Conservation (phyloP, 768 basidiomycete genomes). For the Leucogyrophana mollusca region DNA sequence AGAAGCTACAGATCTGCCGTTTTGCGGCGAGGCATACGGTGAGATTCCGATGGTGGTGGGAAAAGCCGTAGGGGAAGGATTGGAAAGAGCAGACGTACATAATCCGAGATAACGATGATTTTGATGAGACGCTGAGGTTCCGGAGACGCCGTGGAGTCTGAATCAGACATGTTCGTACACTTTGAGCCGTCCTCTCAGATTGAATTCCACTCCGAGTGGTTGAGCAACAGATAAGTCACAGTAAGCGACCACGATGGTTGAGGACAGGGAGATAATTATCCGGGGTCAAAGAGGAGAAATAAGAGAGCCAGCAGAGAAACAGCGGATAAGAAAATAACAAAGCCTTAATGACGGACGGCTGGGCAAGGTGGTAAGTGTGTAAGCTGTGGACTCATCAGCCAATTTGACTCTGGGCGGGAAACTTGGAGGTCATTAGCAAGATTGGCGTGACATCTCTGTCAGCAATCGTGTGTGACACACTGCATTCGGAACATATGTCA, state of each 20-base stretch:
- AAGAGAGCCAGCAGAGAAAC: not conserved
- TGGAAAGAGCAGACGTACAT: slow-evolving; percentile 18
- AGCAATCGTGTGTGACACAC: slow-evolving; percentile 22
- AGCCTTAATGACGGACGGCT: not conserved
- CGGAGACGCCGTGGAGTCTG: slow-evolving; percentile 5
- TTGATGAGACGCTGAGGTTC: slow-evolving; percentile 22
- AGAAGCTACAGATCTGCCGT: slow-evolving; percentile 32
- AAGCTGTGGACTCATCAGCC: slow-evolving; percentile 10
- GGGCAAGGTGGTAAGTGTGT: slow-evolving; percentile 11
- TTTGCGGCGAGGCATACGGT: not conserved
- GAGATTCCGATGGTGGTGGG: not conserved
- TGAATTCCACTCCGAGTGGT: too few relatives aligned
- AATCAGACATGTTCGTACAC: slow-evolving; percentile 18
- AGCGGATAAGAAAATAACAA: not conserved
- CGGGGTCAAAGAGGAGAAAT: not conserved
- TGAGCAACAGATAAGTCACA: too few relatives aligned
- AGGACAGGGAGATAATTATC: too few relatives aligned
- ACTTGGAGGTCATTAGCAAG: slow-evolving; percentile 13
- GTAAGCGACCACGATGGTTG: too few relatives aligned
- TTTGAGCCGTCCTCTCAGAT: too few relatives aligned
- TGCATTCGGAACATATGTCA: slow-evolving; percentile 18
- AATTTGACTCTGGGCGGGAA: slow-evolving; percentile 3
- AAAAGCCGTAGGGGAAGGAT: not conserved
- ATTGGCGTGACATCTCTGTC: slow-evolving; percentile 24
- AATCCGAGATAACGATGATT: slow-evolving; percentile 34